These are phyloP conservation scores for Septoria petroselini DNA, from an alignment of 2,329 filamentous ascomycete species.

Conservation along the genomic window DNA sequence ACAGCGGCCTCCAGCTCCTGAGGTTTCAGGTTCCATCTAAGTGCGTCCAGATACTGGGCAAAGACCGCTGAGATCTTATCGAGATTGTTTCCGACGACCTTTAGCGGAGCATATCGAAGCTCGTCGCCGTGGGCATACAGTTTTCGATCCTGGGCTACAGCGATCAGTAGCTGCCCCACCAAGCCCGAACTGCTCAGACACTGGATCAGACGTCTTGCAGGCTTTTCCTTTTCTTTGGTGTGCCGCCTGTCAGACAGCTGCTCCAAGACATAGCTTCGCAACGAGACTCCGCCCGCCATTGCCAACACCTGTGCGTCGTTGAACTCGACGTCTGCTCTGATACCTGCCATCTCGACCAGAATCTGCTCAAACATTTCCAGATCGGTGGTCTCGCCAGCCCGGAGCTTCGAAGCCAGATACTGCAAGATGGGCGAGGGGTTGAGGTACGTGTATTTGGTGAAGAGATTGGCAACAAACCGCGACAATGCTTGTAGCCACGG, in stretches of 20 bases:
- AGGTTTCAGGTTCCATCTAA: slow-evolving; percentile 72
- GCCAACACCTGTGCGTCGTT: slow-evolving; percentile 83
- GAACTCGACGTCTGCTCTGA: slow-evolving; percentile 80
- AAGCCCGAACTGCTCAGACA: slow-evolving; percentile 74
- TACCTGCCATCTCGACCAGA: slow-evolving; percentile 88
- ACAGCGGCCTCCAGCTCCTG: slow-evolving; percentile 76
- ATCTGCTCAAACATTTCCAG: slow-evolving; percentile 88
- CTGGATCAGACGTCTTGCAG: slow-evolving; percentile 75
- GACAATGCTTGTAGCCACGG: slow-evolving; percentile 89
- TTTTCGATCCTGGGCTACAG: slow-evolving; percentile 85
- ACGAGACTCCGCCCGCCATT: slow-evolving; percentile 78
- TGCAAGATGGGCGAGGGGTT: slow-evolving; percentile 81
- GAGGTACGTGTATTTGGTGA: slow-evolving; percentile 79
- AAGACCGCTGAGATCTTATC: slow-evolving; percentile 87
- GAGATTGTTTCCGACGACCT: slow-evolving; percentile 80
- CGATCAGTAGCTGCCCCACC: slow-evolving; percentile 78
- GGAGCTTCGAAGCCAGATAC: slow-evolving; percentile 83
- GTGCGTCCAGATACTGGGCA: slow-evolving; percentile 81
- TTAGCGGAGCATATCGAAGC: slow-evolving; percentile 74
- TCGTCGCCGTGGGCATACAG: slow-evolving; percentile 75
- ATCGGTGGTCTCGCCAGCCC: slow-evolving; percentile 79
- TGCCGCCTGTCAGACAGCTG: slow-evolving; percentile 79
- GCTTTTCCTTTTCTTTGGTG: slow-evolving; percentile 52
- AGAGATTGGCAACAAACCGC: slow-evolving; percentile 86
- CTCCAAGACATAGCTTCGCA: slow-evolving; percentile 77